phyloP scores from a whole-genome alignment of 805 yeast genomes.

The Candida michaelii region DNA sequence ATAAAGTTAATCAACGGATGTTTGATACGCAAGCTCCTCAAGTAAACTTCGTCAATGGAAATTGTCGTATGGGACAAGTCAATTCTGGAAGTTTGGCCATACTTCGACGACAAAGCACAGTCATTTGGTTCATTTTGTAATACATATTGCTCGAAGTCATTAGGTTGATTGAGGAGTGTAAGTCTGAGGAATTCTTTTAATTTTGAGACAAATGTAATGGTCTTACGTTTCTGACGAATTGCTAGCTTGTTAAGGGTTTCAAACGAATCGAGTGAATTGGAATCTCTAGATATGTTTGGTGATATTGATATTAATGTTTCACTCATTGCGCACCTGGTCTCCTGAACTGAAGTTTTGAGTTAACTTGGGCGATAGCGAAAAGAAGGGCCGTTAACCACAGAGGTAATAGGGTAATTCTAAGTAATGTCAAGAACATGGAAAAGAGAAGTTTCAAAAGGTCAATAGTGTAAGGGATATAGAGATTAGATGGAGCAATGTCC shows the following conservation, averaged over 20 bases:
- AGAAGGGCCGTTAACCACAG: too few species aligned
- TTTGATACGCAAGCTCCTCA: slow-evolving; percentile 46
- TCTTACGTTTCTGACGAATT: background rate
- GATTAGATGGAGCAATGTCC: too few species aligned
- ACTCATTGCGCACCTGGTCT: slow-evolving; percentile 1
- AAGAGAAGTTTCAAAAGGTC: too few species aligned
- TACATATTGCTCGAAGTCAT: slow-evolving; percentile 44
- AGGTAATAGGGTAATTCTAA: too few species aligned
- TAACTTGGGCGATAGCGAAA: too few species aligned
- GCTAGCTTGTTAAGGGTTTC: slow-evolving; percentile 2
- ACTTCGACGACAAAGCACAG: slow-evolving; percentile 53
- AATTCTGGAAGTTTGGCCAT: slow-evolving; percentile 39
- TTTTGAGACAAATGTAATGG: background rate
- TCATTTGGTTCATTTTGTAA: slow-evolving; percentile 50
- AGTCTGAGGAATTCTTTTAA: slow-evolving; percentile 22
- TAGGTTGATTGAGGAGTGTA: slow-evolving; percentile 16
- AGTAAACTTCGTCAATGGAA: slow-evolving; percentile 33
- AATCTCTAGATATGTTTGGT: slow-evolving; percentile 2
- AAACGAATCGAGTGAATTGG: slow-evolving; percentile 1
- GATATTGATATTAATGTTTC: slow-evolving; percentile 2
- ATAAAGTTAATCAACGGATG: slow-evolving; percentile 46
- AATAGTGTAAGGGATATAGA: too few species aligned
- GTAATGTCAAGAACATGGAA: too few species aligned
- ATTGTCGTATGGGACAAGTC: slow-evolving; percentile 26
- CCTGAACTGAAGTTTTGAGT: too few species aligned